Evolutionary conservation across 2,329 filamentous ascomycete species (phyloP).

Genomic region (Rhynchosporium graminicola): DNA sequence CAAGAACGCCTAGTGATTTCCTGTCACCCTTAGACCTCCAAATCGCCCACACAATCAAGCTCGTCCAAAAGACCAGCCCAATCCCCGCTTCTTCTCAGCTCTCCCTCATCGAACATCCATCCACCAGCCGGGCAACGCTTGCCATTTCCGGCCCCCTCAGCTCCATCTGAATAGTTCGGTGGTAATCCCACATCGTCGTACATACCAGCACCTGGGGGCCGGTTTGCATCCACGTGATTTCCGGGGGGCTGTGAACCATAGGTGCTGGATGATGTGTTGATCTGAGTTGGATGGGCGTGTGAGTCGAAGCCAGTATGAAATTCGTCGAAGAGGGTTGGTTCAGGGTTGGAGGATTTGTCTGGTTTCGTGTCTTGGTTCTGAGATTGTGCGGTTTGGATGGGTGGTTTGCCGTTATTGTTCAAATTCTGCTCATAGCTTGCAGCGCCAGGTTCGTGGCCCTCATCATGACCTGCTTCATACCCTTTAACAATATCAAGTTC

Average conservation of each 20-base stretch:
- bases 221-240: too few relatives aligned
- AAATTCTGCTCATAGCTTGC: neutral
- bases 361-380: too few relatives aligned
- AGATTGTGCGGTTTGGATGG: neutral
- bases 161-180: neutral
- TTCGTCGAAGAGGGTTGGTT: neutral
- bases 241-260: neutral
- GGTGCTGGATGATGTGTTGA: neutral
- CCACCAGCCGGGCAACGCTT: constrained; percentile 2
- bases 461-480: neutral
- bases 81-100: neutral
- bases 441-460: too few relatives aligned
- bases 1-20: too few relatives aligned
- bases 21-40: neutral
- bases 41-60: constrained; percentile 1
- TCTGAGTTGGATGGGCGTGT: neutral
- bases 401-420: neutral
- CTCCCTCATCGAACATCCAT: constrained; percentile 13
- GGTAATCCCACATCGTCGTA: neutral
- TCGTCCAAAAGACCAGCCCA: constrained; percentile 9
- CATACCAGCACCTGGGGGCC: too few relatives aligned
- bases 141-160: neutral
- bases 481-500: neutral
- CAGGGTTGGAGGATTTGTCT: neutral
- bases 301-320: neutral